Evolutionary conservation across 208 protist species (phyloP), one percentile per base, ranked within the genome.

Genomic region (Herpetomonas tarakana): DNA sequence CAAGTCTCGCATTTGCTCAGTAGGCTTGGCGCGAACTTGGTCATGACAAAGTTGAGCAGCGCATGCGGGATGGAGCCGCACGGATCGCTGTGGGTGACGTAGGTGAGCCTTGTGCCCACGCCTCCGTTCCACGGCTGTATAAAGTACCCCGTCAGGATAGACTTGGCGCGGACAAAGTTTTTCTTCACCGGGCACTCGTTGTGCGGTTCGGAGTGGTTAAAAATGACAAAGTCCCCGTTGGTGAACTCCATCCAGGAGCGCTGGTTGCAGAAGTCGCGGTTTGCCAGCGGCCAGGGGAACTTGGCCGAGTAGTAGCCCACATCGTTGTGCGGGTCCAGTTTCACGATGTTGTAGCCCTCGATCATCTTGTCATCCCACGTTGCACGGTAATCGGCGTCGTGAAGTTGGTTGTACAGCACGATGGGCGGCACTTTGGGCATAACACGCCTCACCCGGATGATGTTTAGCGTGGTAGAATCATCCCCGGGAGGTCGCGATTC

Each of bases 191-290:
- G 91, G 60, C 88, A 94, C 29, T 75, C 61, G 6, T 28, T 60
- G 65, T 97, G 91, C 22, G 81, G 68, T 38, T 82, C 86, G 21
- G 91, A 94, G 76, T 94, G 88, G 68, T 97, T 97, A 62, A 97
- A 93, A 41, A 97, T 97, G 53, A 97, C 74, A 61, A 82, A 97
- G 58, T 97, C 88, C 6, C 84, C 86, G 58, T 94, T 90, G 12
- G 71, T 79, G 60, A 93, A 92, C 68, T 94, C 86, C 84, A 91
- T 93, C 88, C 91, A 97, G n/a, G 88, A 92, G 11, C 91, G 83
- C 76, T 83, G 69, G 58, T 97, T 97, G 76, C 86, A 92, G 52
- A 96, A 96, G 63, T 96, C 91, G 11, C 91, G 83, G 54, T 96
- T 94, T 21, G 79, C 77, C 31, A 96, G 68, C 16, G 83, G 84